phyloP scores from a whole-genome alignment of 495 filamentous ascomycete genomes.

The Echria macrotheca region DNA sequence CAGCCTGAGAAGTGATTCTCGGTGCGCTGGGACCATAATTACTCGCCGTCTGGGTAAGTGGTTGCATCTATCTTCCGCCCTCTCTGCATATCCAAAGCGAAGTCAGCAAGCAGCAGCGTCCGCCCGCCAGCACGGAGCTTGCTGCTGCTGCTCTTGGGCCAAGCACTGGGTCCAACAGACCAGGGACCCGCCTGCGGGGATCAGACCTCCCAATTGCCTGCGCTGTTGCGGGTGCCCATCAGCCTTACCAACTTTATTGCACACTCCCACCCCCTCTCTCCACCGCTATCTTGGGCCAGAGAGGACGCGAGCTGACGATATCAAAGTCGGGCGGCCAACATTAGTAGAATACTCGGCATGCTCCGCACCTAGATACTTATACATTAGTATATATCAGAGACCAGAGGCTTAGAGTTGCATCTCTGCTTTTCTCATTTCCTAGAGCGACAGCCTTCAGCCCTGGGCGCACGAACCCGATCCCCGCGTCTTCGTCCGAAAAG shows the following conservation, averaged over 20 bases:
- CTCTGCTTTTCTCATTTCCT: background rate
- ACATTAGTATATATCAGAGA: constrained; percentile 12
- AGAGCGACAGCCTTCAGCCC: background rate
- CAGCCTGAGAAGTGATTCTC: no score
- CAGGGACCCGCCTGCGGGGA: constrained; percentile 8
- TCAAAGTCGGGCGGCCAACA: no score
- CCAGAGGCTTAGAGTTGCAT: background rate
- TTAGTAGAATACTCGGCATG: no score
- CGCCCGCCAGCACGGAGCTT: constrained; percentile 11
- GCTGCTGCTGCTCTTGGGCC: constrained; percentile 7
- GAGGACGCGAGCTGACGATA: constrained; percentile 16
- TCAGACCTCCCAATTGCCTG: constrained; percentile 8
- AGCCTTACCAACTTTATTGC: constrained; percentile 28
- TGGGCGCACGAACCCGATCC: constrained; percentile 1
- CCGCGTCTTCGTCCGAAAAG: constrained; percentile 10
- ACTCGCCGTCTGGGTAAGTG: constrained; percentile 18
- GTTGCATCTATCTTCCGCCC: no score
- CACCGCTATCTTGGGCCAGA: constrained; percentile 1
- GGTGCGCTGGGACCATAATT: constrained; percentile 12
- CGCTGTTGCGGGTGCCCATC: constrained; percentile 18
- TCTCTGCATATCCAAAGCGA: constrained; percentile 16
- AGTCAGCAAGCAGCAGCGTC: background rate
- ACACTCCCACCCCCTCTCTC: constrained; percentile 10
- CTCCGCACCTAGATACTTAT: constrained; percentile 3
- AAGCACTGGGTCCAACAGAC: constrained; percentile 5